Evolutionary conservation across 176 grass and related monocot species (phyloP), one percentile per base, ranked within the genome.

Genomic region (Bromus sterilis): DNA sequence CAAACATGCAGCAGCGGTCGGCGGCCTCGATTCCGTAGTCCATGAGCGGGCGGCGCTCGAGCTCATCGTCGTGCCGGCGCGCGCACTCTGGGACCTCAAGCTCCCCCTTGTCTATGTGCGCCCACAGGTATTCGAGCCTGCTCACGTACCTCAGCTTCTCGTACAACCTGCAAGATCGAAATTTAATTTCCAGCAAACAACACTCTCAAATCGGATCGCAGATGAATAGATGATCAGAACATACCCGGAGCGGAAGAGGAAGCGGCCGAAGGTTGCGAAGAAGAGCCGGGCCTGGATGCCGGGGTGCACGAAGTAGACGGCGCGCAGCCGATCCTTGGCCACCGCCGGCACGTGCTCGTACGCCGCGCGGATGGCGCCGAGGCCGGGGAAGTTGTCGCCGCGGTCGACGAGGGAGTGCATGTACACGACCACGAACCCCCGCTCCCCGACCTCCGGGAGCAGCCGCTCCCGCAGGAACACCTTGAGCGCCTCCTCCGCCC

Each of bases 221-320:
- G 64, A 3, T 23, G 71, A 49, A 11, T 36, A 5, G 35, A 18
- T 2, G 36, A 35, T 35, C 60, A 7, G 48, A 2, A 4, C 25
- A 14, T 81, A 98, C 92, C 92, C 74, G 41, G 83, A 78, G 76
- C 92, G 92, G 74, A 98, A 98, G 82, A 94, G 87, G 86, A 98
- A 94, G 2, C 90, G 80, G 0, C 92, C 92, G 64, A 94, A 72
- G 66, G 88, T 98, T 71, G 90, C 90, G 78, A 93, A 94, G 88
- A 98, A 98, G 84, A 94, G 83, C n/a, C 95, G 86, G 64, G 95
- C 73, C 79, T 94, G 95, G 76, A 98, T 42, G 6, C 90, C 84
- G 4, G 95, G 95, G 89, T 98, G 95, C 15, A 98, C 40, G 90
- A 98, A 98, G 86, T 94, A 98, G 26, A 98, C 78, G 69, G 78